These are phyloP conservation scores for Piper longum DNA, from an alignment of 164 flowering plant genomes.

Conservation along the genomic window DNA sequence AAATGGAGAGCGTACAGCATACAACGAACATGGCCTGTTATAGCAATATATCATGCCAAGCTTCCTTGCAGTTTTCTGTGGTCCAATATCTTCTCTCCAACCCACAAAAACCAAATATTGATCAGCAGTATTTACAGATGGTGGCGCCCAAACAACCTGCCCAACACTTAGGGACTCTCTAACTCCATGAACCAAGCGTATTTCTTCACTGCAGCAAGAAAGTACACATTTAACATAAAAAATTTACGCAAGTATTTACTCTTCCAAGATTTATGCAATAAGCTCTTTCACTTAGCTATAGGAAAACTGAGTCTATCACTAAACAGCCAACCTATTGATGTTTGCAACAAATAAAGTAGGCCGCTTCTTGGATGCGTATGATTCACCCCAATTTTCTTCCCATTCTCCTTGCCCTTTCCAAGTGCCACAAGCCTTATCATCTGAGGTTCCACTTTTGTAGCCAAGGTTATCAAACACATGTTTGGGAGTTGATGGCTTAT, in stretches of 20 bases:
- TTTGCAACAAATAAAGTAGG: slow-evolving; percentile 76
- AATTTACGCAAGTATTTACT: neutral
- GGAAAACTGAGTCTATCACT: neutral
- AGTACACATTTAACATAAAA: neutral
- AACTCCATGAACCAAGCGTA: slow-evolving; percentile 51
- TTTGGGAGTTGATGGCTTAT: slow-evolving; percentile 64
- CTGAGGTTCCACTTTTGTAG: slow-evolving; percentile 41
- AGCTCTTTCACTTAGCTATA: neutral
- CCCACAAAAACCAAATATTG: slow-evolving; percentile 83
- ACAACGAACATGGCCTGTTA: slow-evolving; percentile 84
- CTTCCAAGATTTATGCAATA: neutral
- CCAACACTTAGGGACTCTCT: slow-evolving; percentile 66
- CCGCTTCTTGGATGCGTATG: slow-evolving; percentile 77
- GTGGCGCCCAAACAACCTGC: slow-evolving; percentile 94
- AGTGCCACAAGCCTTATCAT: slow-evolving; percentile 55
- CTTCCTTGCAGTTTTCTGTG: slow-evolving; percentile 36
- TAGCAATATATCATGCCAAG: slow-evolving; percentile 90
- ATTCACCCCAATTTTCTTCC: slow-evolving; percentile 95
- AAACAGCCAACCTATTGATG: slow-evolving; percentile 33
- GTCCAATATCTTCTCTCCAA: slow-evolving; percentile 44
- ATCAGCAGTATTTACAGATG: slow-evolving; percentile 14
- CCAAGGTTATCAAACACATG: slow-evolving; percentile 55
- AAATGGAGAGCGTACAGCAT: slow-evolving; percentile 50
- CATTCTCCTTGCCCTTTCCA: slow-evolving; percentile 97
- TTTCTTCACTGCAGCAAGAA: slow-evolving; percentile 57